These are phyloP conservation scores for Nigrospora oryzae DNA, from an alignment of 2,329 filamentous ascomycete species.

Conservation along the genomic window DNA sequence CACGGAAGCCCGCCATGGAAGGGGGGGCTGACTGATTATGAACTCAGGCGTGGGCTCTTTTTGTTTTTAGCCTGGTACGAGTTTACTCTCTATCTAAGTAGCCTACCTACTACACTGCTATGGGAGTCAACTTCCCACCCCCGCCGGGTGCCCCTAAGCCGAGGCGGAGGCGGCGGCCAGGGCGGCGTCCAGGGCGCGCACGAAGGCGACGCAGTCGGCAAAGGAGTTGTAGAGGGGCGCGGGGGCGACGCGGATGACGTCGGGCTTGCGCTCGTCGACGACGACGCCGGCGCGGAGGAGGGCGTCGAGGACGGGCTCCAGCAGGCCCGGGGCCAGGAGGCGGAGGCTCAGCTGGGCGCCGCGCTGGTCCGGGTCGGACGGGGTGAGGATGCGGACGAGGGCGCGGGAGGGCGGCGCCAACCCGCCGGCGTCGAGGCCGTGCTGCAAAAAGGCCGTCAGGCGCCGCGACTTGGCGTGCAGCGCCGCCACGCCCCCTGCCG, in stretches of 20 bases:
- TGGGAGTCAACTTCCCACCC: no score
- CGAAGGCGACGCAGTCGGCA: conserved; percentile 54
- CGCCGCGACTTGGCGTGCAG: conserved; percentile 58
- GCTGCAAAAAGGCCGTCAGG: conserved; percentile 62
- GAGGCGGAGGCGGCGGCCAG: conserved; percentile 9
- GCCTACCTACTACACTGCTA: no score
- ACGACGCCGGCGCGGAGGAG: conserved; percentile 57
- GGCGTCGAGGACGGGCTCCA: conserved; percentile 52
- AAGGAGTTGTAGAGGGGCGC: conserved; percentile 69
- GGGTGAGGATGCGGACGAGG: conserved; percentile 55
- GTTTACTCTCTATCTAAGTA: no score
- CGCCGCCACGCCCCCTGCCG: conserved; percentile 50
- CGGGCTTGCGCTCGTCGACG: conserved; percentile 66
- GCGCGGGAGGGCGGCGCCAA: conserved; percentile 22
- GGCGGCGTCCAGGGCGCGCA: conserved; percentile 25
- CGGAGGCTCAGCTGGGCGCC: conserved; percentile 65
- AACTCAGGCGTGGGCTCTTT: no score
- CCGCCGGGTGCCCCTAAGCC: no score
- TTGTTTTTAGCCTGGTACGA: no score
- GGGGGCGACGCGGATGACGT: conserved; percentile 68
- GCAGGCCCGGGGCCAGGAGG: conserved; percentile 47
- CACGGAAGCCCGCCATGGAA: no score
- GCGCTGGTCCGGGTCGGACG: conserved; percentile 50
- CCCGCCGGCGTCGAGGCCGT: conserved; percentile 33
- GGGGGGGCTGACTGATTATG: no score